Evolutionary conservation across 78 protist species (phyloP).

Genomic region (Diacronema lutheri): DNA sequence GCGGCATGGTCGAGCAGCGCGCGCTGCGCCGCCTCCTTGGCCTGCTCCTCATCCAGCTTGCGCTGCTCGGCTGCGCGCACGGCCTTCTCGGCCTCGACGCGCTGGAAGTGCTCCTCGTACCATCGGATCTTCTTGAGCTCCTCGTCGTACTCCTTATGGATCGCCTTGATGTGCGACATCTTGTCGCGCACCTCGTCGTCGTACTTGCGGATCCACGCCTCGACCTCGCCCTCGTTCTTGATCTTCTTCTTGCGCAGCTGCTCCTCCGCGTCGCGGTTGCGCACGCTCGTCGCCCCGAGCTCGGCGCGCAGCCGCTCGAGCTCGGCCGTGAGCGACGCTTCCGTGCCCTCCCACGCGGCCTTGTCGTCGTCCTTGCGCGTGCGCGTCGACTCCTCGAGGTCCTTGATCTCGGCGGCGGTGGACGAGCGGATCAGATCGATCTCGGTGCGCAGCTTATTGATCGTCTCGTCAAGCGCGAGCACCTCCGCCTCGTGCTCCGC

Average conservation of each 20-base stretch:
- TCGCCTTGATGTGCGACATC: neutral
- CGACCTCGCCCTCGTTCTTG: neutral
- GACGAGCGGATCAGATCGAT: neutral
- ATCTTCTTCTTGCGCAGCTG: constrained; percentile 8
- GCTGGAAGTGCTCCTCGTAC: neutral
- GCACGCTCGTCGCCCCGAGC: neutral
- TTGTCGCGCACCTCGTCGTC: neutral
- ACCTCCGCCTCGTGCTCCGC: neutral
- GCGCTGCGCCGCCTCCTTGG: neutral
- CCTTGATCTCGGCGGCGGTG: neutral
- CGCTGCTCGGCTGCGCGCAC: neutral
- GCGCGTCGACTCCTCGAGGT: neutral
- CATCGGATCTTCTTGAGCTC: neutral
- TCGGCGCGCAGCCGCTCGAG: neutral
- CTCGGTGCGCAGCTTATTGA: neutral
- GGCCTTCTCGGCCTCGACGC: neutral
- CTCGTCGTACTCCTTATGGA: neutral
- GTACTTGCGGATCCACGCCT: constrained; percentile 3
- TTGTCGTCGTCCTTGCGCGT: neutral
- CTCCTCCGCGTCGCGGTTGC: neutral
- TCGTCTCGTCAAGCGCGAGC: neutral
- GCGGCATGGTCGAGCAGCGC: neutral
- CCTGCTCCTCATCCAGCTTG: neutral
- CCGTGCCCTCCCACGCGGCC: neutral
- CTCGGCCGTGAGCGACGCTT: neutral